Base-by-base conservation (phyloP, 176 grass and related monocot species). In the Hyparrhenia diplandra region DNA sequence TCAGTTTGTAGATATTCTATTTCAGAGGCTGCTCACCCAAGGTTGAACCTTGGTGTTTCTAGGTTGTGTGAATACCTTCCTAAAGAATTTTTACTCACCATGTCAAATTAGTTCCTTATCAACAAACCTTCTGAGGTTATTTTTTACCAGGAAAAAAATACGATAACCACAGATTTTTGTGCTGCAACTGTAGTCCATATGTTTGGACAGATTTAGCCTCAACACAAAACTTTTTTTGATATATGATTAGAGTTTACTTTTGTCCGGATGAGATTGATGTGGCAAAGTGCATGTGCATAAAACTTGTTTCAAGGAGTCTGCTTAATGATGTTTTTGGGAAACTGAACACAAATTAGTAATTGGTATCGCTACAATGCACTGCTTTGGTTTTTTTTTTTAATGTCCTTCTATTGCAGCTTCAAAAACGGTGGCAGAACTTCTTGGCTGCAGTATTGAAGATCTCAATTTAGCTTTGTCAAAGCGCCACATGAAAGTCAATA, bases 401-500 rank as follows among this genome's bases (percentile, higher is more conserved):
- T n/a, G 4, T 39, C 35, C 23, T 84, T 6, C 11, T 88, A 73
- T 74, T 90, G 75, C 81, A 99, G 96, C 86, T 84, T 91, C 90
- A n/a, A 82, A 90, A 74, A 99, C 87, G 34, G 96, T 85, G 57
- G 83, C 96, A 84, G 88, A 83, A 79, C 96, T 99, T 91, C 86
- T 99, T 77, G 92, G 96, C 46, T 99, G 92, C 78, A 91, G 75
- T 91, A 84, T 88, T 83, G 87, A 89, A 60, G 89, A 92, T 81
- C 87, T 99, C 35, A 93, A 93, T 51, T 65, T 88, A 71, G 85
- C 77, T 76, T 79, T 99, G 83, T 99, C 96, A 71, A 99, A 90
- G 61, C 91, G 92, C 21, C 94, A 99, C 64, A 95, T 99, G 96
- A 99, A 87, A 82, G 92, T 99, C 71, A 90, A 94, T 78, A 93